Conservation (phyloP, 2,329 filamentous ascomycete species). For the Fusarium begoniae region DNA sequence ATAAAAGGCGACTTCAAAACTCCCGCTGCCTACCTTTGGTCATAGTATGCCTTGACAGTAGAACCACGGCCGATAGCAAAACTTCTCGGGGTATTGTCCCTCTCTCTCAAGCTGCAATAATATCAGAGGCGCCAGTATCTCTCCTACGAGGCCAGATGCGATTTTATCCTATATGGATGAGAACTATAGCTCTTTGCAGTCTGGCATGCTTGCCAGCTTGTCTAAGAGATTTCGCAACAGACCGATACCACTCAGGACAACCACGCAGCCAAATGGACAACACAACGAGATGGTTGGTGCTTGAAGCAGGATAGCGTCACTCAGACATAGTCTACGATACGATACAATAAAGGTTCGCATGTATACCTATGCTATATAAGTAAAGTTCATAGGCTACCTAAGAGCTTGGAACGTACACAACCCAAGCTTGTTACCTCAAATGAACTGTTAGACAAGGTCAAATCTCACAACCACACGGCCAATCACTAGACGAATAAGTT, state of each 20-base stretch:
- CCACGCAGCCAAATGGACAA: not conserved
- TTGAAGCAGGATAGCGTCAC: not conserved
- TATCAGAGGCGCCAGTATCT: constrained; percentile 20
- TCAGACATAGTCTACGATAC: not conserved
- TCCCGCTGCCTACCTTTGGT: constrained; percentile 31
- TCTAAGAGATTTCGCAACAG: not conserved
- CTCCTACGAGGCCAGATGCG: constrained; percentile 10
- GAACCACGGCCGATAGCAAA: constrained; percentile 31
- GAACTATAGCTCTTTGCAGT: constrained; percentile 32
- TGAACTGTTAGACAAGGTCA: not conserved
- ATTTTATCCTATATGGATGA: constrained; percentile 29
- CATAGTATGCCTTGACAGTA: constrained; percentile 26
- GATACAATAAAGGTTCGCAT: no score
- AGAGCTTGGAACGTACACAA: not conserved
- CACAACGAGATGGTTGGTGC: not conserved
- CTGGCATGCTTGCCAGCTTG: not conserved
- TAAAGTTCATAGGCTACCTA: not conserved
- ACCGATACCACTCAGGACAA: constrained; percentile 41
- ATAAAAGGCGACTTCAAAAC: constrained; percentile 18
- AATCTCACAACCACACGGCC: not conserved
- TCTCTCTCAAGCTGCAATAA: constrained; percentile 25
- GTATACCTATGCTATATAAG: not conserved
- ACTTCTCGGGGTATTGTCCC: constrained; percentile 13
- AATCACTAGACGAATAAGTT: not conserved
- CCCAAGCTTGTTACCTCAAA: not conserved